Base-by-base conservation (phyloP, 352 stramenopile species). In the Pilasporangium apinafurcum region DNA sequence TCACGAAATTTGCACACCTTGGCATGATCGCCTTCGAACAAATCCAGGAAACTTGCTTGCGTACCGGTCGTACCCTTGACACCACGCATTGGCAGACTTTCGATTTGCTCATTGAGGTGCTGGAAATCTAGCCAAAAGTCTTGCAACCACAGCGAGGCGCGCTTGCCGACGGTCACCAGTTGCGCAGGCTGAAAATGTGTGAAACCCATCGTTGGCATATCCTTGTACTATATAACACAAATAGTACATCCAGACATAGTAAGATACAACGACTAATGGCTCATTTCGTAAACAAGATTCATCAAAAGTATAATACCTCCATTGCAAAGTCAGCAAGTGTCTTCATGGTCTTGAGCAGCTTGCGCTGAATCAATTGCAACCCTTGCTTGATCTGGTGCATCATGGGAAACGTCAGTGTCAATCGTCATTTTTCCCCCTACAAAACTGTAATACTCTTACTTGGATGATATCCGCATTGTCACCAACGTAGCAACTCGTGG, bases 381-480 rank as follows among this genome's bases (percentile, higher is more conserved):
- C 86, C 92, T 59, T 99, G 94, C 53, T 96, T 95, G 45, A 99
- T 92, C 62, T 65, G 35, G 7, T 50, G 33, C 30, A 50, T 28
- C 43, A 50, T 25, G 4, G 25, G 5, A 36, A 12, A 47, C 1
- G 6, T 18, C 36, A 48, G 2, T 25, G 45, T 33, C 27, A 53
- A 31, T 45, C 17, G 14, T 4, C 21, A 27, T n/a, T 35, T 20
- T 16, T 18, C 13, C 25, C 8, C 32, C 28, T 3, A 32, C 13
- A 35, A 6, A 13, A 16, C 10, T 21, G 26, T 14, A 24, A 51
- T 2, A 31, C 13, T 25, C 44, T n/a, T 22, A 65, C 55, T 51
- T 99, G 96, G 49, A 99, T 95, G 48, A 99, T 92, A 65, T 99
- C 96, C 25, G 96, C 98, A 66, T 99, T 99, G 75, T 99, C 96